Base-by-base conservation (phyloP, 805 yeast species). In the Pichia deserticola region DNA sequence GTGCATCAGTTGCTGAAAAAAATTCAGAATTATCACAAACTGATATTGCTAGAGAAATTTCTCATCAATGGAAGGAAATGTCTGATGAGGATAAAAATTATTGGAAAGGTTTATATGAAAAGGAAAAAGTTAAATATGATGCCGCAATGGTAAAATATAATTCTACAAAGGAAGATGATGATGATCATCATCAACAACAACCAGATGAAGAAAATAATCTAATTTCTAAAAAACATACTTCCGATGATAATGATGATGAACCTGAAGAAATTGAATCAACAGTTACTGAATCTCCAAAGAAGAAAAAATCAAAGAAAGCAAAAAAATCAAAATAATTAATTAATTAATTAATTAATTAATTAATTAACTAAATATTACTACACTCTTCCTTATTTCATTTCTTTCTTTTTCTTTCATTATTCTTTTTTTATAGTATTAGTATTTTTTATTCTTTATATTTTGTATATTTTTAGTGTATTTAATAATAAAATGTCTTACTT, bases 11-110 rank as follows among this genome's bases (percentile, higher is more conserved):
- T 54, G 79, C 83, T 50, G 82, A 78, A 48, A 89, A 86, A 54
- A 78, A 95, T 61, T 78, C 84, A 13, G 79, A 87, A 10, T 74
- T 85, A 55, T 74, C 84, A 10, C 86, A 89, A 39, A 78, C 82
- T 25, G 96, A 88, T 60, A 76, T 89, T 67, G 86, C 93, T 38
- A 83, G 79, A 60, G 82, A 82, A 59, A 84, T 89, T 57, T 81
- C 93, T 43, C 81, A 78, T 60, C 77, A 81, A 60, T 92, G 97
- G 97, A 79, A 80, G 57, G 77, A 72, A 37, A 69, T 90, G 62
- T 64, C 82, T 45, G 85, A 79, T n/a, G 76, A 69, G 20, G 92
- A 84, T 62, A 86, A 85, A 66, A 78, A 74, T 44, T 76, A 76
- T 58, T 86, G 93, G 84, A 84, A 85, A 64, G 78, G 77, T 54